Evolutionary conservation across 768 basidiomycete genomes (phyloP), one percentile per base, ranked within the genome.

Genomic region (Tricholoma sp.): DNA sequence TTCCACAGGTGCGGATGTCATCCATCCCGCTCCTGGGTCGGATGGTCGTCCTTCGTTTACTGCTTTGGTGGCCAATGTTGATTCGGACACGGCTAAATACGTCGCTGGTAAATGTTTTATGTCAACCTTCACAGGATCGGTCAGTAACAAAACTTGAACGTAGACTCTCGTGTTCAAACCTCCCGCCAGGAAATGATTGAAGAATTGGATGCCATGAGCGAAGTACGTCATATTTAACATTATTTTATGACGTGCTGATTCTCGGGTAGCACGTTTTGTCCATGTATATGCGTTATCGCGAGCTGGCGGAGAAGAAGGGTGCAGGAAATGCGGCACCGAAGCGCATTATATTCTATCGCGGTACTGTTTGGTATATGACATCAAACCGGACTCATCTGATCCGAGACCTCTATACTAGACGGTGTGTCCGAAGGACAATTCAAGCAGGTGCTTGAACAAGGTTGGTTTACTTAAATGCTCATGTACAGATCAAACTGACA

Each of bases 31-130:
- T 6, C 89, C 91, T 18, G 89, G 89, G 8, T 81, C 88, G 0
- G 81, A 80, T n/a, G 88, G 84, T 16, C 81, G 85, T 3, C 91
- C 91, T 0, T 93, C 91, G 0, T 92, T 89, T 67, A 88, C 91
- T 0, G 78, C 89, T 5, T 74, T 94, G 5, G 91, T 93, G 16
- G 89, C 81, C 29, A 93, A 86, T 59, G 83, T 94, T 27, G 91
- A 94, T 66, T 82, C 82, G 0, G 82, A 85, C 56, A 82, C 80
- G 0, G 86, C 88, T 4, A 91, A 91, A 68, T 94, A 91, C 61
- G 72, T 78, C 31, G 76, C 78, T 19, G 71, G 74, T 73, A 50
- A 29, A 21, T 7, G 35, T 49, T 22, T 35, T 7, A 7, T 19
- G 37, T n/a, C 2, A 12, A 54, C 31, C 16, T 14, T 32, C 31